phyloP scores from a whole-genome alignment of 2,329 filamentous ascomycete species.

The Diaporthe sp. region DNA sequence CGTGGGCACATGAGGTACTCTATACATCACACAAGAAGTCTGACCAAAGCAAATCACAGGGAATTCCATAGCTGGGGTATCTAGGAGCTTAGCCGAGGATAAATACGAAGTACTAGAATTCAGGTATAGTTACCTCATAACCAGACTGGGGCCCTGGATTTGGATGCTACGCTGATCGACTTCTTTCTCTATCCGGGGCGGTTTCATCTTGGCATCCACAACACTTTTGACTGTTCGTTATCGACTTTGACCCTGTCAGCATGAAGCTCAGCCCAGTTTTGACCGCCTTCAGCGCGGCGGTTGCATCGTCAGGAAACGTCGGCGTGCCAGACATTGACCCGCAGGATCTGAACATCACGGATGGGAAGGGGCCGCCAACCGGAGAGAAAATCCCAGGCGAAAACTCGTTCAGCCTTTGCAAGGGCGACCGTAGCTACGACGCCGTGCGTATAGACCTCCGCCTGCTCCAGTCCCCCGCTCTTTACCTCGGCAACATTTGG shows the following conservation, averaged over 20 bases:
- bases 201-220: not conserved
- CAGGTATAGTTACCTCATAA: not conserved
- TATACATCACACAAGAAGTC: not conserved
- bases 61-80: not conserved
- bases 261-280: slow-evolving; percentile 2
- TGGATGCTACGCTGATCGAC: not conserved
- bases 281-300: not conserved
- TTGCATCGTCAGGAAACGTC: not conserved
- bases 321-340: not conserved
- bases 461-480: no score
- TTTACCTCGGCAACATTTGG: not conserved
- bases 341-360: not conserved
- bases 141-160: not conserved
- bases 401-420: not conserved
- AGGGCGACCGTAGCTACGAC: not conserved
- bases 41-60: not conserved
- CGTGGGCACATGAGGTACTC: no score
- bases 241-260: not conserved
- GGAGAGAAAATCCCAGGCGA: not conserved
- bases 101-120: not conserved
- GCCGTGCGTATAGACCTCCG: not conserved
- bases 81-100: not conserved
- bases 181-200: not conserved
- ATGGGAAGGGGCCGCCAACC: not conserved
- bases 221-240: not conserved